Base-by-base conservation (phyloP, 2,329 filamentous ascomycete species). In the Botryotinia calthae region DNA sequence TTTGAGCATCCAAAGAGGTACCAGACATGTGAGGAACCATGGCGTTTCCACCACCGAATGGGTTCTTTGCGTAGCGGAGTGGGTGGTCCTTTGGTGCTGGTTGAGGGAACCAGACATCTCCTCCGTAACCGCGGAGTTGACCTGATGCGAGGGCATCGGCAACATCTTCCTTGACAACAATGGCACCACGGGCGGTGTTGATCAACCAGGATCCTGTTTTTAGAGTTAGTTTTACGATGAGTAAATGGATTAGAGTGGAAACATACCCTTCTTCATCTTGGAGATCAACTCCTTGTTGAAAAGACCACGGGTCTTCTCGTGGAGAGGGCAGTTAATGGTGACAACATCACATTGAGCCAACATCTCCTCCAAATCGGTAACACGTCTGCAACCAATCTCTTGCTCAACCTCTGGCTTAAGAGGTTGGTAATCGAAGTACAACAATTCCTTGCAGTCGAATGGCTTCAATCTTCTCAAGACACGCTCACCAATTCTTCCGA, bases 371-470 rank as follows among this genome's bases (percentile, higher is more conserved):
- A 99, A 90, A 81, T 83, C 88, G 66, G 95, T 92, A 74, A 98
- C 94, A 75, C 96, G 90, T 81, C 94, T 89, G 89, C 91, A 95
- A 83, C 95, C 95, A 85, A 98, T 98, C 87, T 98, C 95, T 85
- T 92, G 90, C 90, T 98, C 95, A 80, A 90, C 87, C 87, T 97
- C 94, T 74, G 93, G 81, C 74, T 85, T 87, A 77, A 99, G 88
- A 70, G 95, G 94, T 89, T 99, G 96, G 92, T 99, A 99, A 87
- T 99, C 96, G 83, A 93, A 98, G 93, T 99, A 99, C 76, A 98
- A 90, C 68, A 99, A 90, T 88, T 98, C 95, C 91, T 97, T 97
- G 93, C 96, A 99, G 88, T 97, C 95, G 82, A 99, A 99, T 78
- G 95, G 87, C 90, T 97, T 97, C 81, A 99, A 91, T 78, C 96